phyloP scores from a whole-genome alignment of 208 protist species.

The Sergeia podlipaevii region DNA sequence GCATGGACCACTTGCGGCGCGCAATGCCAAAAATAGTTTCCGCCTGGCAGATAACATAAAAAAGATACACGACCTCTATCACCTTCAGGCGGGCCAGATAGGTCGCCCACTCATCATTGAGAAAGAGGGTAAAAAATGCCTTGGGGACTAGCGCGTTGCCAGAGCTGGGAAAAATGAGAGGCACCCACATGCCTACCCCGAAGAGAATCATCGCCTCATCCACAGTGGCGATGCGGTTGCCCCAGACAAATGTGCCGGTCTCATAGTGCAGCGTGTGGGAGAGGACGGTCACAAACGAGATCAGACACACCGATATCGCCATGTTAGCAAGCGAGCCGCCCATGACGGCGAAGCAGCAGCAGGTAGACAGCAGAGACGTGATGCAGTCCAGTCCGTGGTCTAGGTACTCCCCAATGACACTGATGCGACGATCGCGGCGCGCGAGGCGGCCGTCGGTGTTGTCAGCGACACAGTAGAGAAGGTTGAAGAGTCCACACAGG shows the following conservation, averaged over 20 bases:
- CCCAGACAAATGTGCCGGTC: slow-evolving; percentile 81
- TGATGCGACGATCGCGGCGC: slow-evolving; percentile 68
- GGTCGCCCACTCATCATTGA: no score
- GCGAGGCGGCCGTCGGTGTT: slow-evolving; percentile 91
- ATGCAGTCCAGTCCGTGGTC: slow-evolving; percentile 91
- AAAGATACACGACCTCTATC: slow-evolving; percentile 58
- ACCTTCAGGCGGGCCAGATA: slow-evolving; percentile 17
- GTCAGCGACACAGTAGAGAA: slow-evolving; percentile 86
- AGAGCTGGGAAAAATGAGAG: slow-evolving; percentile 46
- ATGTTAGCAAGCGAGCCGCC: slow-evolving; percentile 69
- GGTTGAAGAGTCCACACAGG: slow-evolving; percentile 67
- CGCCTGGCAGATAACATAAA: slow-evolving; percentile 56
- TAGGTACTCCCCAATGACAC: slow-evolving; percentile 86
- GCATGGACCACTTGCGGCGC: slow-evolving; percentile 43
- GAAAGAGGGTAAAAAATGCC: no score
- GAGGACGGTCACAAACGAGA: slow-evolving; percentile 69
- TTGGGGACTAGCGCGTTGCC: slow-evolving; percentile 25
- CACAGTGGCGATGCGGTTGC: slow-evolving; percentile 78
- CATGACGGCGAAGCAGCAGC: slow-evolving; percentile 48
- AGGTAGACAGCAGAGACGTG: slow-evolving; percentile 80
- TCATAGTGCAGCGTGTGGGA: slow-evolving; percentile 86
- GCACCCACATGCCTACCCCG: slow-evolving; percentile 61
- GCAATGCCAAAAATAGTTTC: slow-evolving; percentile 48
- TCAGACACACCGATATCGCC: slow-evolving; percentile 45
- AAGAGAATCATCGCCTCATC: slow-evolving; percentile 93